A percentile compares a stretch with the other conserved stretches of the same genome.
Conservation (phyloP, 177 flowering plant species). For the Vitis hybrid region DNA sequence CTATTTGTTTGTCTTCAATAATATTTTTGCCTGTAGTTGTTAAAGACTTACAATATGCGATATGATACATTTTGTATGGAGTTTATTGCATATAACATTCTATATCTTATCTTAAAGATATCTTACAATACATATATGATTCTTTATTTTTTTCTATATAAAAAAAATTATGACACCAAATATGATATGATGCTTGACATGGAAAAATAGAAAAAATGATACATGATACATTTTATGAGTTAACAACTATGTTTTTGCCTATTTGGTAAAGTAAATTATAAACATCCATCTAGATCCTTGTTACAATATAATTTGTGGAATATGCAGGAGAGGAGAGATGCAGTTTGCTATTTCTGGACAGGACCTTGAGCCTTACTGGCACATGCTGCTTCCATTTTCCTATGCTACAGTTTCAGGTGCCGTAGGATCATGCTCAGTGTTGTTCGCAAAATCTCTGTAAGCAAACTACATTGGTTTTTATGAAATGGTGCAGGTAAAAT, state of each 20-base stretch:
- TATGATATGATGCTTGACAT: too few species aligned
- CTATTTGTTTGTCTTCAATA: too few species aligned
- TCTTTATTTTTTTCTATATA: too few species aligned
- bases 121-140: too few species aligned
- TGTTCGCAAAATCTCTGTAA: slow-evolving; percentile 97
- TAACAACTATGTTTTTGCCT: background rate
- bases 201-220: too few species aligned
- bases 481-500: background rate
- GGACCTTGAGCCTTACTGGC: slow-evolving; percentile 76
- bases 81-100: too few species aligned
- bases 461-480: slow-evolving; percentile 21
- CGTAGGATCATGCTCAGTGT: slow-evolving; percentile 91
- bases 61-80: too few species aligned
- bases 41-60: too few species aligned
- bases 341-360: slow-evolving; percentile 59
- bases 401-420: slow-evolving; percentile 96
- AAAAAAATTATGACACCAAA: too few species aligned
- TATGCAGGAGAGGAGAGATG: slow-evolving; percentile 81
- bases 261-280: background rate
- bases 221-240: too few species aligned
- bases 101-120: too few species aligned
- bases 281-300: background rate
- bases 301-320: slow-evolving; percentile 6
- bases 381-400: slow-evolving; percentile 88
- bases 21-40: too few species aligned